Conservation (phyloP, 1,284 basidiomycete species). For the Nidula niveotomentosa region DNA sequence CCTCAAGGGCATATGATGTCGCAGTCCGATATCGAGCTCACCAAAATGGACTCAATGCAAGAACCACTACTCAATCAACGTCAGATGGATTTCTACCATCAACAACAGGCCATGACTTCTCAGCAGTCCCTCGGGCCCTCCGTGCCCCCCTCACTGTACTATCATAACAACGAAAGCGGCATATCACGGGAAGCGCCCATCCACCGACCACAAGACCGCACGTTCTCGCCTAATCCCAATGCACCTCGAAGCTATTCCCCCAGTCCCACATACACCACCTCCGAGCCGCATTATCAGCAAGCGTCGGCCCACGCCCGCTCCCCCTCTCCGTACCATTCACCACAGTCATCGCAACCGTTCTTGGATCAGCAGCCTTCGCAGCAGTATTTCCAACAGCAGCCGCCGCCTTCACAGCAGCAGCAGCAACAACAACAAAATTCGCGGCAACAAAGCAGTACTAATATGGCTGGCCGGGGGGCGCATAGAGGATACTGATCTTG, state of each 20-base stretch:
- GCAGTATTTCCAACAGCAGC: slow-evolving; percentile 7
- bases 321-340: no score
- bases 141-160: slow-evolving; percentile 31
- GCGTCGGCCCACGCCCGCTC: slow-evolving; percentile 1
- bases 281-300: slow-evolving; percentile 13
- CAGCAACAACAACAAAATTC: slow-evolving; percentile 20
- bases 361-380: not conserved
- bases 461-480: slow-evolving; percentile 43
- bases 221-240: slow-evolving; percentile 21
- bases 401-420: slow-evolving; percentile 14
- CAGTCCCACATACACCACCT: slow-evolving; percentile 22
- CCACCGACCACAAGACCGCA: slow-evolving; percentile 44
- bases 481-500: slow-evolving; percentile 27
- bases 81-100: slow-evolving; percentile 19
- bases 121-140: slow-evolving; percentile 32
- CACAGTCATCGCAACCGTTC: no score
- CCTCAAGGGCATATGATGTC: slow-evolving; percentile 20
- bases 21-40: slow-evolving; percentile 53
- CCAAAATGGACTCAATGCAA: slow-evolving; percentile 47
- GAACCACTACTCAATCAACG: slow-evolving; percentile 53
- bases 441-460: slow-evolving; percentile 22
- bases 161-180: slow-evolving; percentile 19
- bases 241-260: slow-evolving; percentile 27
- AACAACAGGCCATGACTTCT: slow-evolving; percentile 27
- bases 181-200: slow-evolving; percentile 40